These are phyloP conservation scores for Dipteronia sinensis DNA, from an alignment of 345 rosid species.

Conservation along the genomic window DNA sequence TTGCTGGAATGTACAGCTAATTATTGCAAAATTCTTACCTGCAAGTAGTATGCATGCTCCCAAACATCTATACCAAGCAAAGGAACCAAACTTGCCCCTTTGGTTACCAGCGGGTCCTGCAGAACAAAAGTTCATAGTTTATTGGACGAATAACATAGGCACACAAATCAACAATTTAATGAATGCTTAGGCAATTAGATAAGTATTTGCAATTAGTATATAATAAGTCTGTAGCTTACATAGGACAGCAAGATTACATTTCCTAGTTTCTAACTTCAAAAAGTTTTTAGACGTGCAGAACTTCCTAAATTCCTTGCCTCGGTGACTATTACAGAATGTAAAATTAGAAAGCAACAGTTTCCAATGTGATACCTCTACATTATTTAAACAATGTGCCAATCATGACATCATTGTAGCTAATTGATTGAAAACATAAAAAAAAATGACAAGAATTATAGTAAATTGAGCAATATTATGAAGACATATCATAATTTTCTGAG, in stretches of 20 bases:
- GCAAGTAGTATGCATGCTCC: conserved; percentile 99
- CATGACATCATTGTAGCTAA: background rate
- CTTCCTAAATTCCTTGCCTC: background rate
- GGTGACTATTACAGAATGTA: background rate
- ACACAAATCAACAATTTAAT: background rate
- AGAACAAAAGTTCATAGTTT: conserved; percentile 4
- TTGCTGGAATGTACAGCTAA: background rate
- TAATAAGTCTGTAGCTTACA: background rate
- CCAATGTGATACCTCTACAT: background rate
- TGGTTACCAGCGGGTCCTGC: conserved; percentile 91
- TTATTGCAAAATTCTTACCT: conserved; percentile 45
- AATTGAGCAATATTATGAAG: background rate
- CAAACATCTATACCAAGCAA: conserved; percentile 93
- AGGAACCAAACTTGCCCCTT: conserved; percentile 75
- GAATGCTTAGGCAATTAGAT: background rate
- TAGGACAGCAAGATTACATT: background rate
- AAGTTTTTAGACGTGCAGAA: background rate
- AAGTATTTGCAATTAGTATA: background rate
- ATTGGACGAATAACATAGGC: background rate
- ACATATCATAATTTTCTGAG: background rate
- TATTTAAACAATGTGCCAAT: background rate
- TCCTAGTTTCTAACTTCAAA: background rate
- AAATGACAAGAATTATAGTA: background rate
- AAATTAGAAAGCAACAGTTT: background rate
- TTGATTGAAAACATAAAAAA: background rate